Percentiles rank a stretch among this genome's conserved stretches.
Evolutionary conservation across 2,329 filamentous ascomycete species (phyloP).

Genomic region (Atkinsonella texensis): DNA sequence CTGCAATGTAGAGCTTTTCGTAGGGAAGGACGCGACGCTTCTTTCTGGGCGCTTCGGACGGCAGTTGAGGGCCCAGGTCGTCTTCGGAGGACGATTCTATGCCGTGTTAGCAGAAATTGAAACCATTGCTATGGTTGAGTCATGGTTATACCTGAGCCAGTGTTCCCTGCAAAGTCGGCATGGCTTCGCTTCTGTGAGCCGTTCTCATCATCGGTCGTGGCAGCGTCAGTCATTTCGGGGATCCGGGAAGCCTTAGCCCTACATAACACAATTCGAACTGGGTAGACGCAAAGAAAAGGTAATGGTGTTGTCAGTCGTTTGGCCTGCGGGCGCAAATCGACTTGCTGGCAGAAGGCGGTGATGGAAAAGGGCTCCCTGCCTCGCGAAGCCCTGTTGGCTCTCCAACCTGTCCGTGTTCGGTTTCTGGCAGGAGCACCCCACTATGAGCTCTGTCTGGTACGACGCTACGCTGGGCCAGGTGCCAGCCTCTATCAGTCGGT

Average conservation of each 20-base stretch:
- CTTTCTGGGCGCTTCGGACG: conserved; percentile 73
- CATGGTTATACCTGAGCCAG: conserved; percentile 26
- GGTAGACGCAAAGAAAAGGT: not conserved
- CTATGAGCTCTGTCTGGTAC: not conserved
- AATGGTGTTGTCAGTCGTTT: not conserved
- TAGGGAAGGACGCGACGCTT: conserved; percentile 84
- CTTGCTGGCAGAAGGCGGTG: not conserved
- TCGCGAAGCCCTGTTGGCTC: not conserved
- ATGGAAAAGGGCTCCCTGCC: not conserved
- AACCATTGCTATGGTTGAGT: not conserved
- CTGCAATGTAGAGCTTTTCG: conserved; percentile 89
- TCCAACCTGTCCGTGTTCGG: no score
- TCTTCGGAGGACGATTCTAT: conserved; percentile 67
- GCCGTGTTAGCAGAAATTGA: conserved; percentile 5
- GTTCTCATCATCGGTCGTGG: conserved; percentile 19
- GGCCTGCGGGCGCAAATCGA: not conserved
- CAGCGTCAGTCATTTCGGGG: conserved; percentile 3
- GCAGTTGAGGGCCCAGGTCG: conserved; percentile 86
- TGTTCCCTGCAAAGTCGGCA: conserved; percentile 38
- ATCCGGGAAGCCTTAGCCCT: not conserved
- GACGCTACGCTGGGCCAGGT: not conserved
- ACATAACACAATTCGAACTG: not conserved
- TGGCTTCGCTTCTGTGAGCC: conserved; percentile 38
- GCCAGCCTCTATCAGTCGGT: not conserved
- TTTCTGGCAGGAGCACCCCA: not conserved